phyloP scores from a whole-genome alignment of 1,284 basidiomycete genomes.

The Tremellales sp. region DNA sequence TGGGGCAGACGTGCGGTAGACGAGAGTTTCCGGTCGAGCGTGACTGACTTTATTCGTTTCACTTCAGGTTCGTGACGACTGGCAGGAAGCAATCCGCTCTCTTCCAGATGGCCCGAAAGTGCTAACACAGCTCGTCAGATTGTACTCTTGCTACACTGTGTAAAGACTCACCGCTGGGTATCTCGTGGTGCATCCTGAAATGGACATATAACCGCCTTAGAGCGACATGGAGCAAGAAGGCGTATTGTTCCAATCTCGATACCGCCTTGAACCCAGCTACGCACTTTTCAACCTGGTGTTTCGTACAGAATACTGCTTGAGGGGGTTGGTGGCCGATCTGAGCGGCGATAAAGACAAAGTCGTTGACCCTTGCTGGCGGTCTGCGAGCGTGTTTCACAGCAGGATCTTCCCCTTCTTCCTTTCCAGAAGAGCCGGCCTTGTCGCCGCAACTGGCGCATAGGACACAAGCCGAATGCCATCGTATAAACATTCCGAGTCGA shows the following conservation, averaged over 20 bases:
- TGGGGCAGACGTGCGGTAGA: conserved; percentile 88
- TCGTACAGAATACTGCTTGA: conserved; percentile 58
- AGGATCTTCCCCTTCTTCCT: conserved; percentile 48
- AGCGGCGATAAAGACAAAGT: conserved; percentile 67
- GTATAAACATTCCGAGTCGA: conserved; percentile 83
- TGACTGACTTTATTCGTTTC: conserved; percentile 86
- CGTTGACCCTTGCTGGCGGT: conserved; percentile 69
- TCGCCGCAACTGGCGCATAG: conserved; percentile 77
- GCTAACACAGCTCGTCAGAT: conserved; percentile 19
- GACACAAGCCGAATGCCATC: conserved; percentile 94
- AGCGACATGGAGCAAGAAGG: conserved; percentile 94
- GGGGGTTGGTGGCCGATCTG: conserved; percentile 52
- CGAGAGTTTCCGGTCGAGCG: conserved; percentile 83
- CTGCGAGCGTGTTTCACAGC: conserved; percentile 51
- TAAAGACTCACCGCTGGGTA: conserved; percentile 55
- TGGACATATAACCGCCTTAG: conserved; percentile 85
- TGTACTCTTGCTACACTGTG: no score
- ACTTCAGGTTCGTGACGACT: conserved; percentile 64
- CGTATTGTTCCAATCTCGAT: conserved; percentile 93
- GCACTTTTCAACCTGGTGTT: conserved; percentile 66
- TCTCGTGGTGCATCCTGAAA: conserved; percentile 85
- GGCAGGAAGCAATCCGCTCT: conserved; percentile 17
- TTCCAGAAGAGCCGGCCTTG: conserved; percentile 62
- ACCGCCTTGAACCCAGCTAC: conserved; percentile 81
- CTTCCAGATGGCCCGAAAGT: conserved; percentile 23